These are phyloP conservation scores for Cystoisospora suis DNA, from an alignment of 169 alveolate genomes.

Conservation along the genomic window DNA sequence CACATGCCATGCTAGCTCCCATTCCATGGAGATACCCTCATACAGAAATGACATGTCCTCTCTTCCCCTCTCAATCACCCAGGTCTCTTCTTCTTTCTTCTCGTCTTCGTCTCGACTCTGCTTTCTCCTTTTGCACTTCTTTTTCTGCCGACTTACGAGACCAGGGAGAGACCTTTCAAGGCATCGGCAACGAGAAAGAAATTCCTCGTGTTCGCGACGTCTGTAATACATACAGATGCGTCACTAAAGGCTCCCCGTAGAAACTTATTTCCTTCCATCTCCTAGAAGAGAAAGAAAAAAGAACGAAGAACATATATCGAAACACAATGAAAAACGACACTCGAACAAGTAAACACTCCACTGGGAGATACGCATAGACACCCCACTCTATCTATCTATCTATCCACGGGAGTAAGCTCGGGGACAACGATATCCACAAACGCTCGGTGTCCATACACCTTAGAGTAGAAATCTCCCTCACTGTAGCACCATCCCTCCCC, in stretches of 20 bases:
- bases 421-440: too few relatives aligned
- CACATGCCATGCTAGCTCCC: too few relatives aligned
- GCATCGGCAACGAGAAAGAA: slow-evolving; percentile 39
- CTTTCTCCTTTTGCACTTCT: too few relatives aligned
- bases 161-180: slow-evolving; percentile 24
- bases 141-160: slow-evolving; percentile 4
- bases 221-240: background rate
- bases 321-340: background rate
- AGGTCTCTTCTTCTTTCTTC: too few relatives aligned
- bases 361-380: too few relatives aligned
- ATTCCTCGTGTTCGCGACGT: slow-evolving; percentile 16
- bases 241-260: slow-evolving; percentile 56
- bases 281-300: slow-evolving; percentile 1
- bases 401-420: background rate
- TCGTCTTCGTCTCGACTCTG: too few relatives aligned
- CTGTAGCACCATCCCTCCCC: too few relatives aligned
- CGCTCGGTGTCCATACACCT: too few relatives aligned
- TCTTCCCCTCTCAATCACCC: too few relatives aligned
- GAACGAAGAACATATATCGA: background rate
- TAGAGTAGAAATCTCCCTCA: too few relatives aligned
- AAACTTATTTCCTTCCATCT: slow-evolving; percentile 48
- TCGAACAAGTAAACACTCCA: background rate
- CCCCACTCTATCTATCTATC: background rate
- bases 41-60: too few relatives aligned
- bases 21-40: too few relatives aligned